Evolutionary conservation across 2,329 filamentous ascomycete genomes (phyloP).

Genomic region (Phialophora macrospora): DNA sequence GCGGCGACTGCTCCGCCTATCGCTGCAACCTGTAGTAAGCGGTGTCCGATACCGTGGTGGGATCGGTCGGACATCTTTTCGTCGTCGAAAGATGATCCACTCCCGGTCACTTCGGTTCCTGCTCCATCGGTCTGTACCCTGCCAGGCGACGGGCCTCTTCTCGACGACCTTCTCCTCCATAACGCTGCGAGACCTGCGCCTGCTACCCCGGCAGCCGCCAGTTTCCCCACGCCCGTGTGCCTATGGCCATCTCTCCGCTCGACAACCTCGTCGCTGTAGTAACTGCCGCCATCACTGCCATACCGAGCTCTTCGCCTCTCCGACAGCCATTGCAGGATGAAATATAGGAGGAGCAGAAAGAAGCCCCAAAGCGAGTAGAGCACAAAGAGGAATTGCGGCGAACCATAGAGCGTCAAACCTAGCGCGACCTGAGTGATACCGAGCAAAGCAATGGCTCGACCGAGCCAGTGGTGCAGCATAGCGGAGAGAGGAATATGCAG

Average conservation of each 20-base stretch:
- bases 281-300: conserved; percentile 64
- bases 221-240: conserved; percentile 52
- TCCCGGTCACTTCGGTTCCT: conserved; percentile 45
- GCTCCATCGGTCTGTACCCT: conserved; percentile 51
- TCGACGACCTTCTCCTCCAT: conserved; percentile 41
- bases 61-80: conserved; percentile 68
- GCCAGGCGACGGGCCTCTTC: conserved; percentile 40
- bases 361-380: conserved; percentile 80
- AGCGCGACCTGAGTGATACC: conserved; percentile 87
- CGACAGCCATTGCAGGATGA: conserved; percentile 75
- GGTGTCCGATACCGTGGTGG: conserved; percentile 64
- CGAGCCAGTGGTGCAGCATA: conserved; percentile 85
- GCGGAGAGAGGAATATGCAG: conserved; percentile 62
- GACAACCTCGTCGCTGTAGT: conserved; percentile 58
- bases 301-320: conserved; percentile 60
- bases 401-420: conserved; percentile 89
- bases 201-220: conserved; percentile 61
- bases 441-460: conserved; percentile 75
- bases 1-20: conserved; percentile 67
- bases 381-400: conserved; percentile 81
- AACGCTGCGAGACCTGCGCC: conserved; percentile 64
- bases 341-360: conserved; percentile 74
- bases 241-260: conserved; percentile 49
- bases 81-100: conserved; percentile 62
- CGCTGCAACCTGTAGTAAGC: conserved; percentile 65